Conservation (phyloP, 257 asterid species). For the Solanum clarkiae region DNA sequence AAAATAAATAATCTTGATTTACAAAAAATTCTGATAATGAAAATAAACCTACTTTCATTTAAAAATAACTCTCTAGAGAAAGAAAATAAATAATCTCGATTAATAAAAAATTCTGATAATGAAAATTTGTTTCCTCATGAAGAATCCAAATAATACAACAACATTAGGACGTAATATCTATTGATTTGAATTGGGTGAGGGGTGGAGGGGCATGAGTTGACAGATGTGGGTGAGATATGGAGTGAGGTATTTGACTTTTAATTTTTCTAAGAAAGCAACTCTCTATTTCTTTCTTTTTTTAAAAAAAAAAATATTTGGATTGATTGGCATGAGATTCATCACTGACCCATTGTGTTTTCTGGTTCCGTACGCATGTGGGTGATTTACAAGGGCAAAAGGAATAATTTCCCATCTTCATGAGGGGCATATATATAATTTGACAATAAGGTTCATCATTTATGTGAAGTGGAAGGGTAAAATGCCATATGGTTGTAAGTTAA, state of each 20-base stretch:
- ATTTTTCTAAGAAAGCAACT: background rate
- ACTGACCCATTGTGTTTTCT: background rate
- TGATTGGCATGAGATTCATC: background rate
- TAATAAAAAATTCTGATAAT: background rate
- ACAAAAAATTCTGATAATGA: background rate
- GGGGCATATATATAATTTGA: background rate
- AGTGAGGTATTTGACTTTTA: background rate
- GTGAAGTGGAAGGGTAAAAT: background rate
- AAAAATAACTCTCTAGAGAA: background rate
- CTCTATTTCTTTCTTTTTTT: background rate
- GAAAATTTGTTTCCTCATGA: too few relatives aligned
- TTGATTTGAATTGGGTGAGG: background rate
- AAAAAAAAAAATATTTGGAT: background rate
- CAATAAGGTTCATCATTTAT: background rate
- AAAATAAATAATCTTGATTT: background rate
- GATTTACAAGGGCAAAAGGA: background rate
- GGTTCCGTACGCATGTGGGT: background rate
- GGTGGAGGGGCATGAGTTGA: background rate
- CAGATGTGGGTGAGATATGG: background rate
- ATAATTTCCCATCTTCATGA: background rate
- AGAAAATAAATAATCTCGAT: background rate
- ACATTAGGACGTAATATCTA: background rate
- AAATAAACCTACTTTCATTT: background rate
- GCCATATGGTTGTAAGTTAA: background rate
- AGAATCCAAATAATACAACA: background rate